phyloP scores from a whole-genome alignment of 2,329 filamentous ascomycete genomes.

The Ascochyta koolunga region DNA sequence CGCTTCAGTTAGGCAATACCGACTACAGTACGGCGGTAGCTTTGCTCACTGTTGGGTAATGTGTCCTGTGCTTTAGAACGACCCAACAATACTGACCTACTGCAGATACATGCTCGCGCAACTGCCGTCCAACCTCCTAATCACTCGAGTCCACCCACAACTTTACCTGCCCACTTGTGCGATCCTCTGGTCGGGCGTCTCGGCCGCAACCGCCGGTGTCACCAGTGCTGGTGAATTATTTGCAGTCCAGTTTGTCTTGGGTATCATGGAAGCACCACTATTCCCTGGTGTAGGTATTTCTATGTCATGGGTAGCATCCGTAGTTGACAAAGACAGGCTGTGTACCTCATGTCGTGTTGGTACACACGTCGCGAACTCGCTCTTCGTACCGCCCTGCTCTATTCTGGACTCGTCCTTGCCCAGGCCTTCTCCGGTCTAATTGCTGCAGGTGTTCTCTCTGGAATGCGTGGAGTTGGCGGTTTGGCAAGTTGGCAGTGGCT shows the following conservation, averaged over 20 bases:
- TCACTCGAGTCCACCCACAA: constrained; percentile 18
- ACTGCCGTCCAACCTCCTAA: constrained; percentile 8
- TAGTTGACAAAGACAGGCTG: constrained; percentile 1
- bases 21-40: constrained; percentile 22
- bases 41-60: constrained; percentile 16
- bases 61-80: not conserved
- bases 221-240: constrained; percentile 63
- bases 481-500: constrained; percentile 39
- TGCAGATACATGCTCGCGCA: no score
- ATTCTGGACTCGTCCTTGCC: constrained; percentile 61
- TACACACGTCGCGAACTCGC: constrained; percentile 17
- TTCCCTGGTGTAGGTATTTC: constrained; percentile 49
- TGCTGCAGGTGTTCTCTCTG: constrained; percentile 44
- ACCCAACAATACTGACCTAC: no score
- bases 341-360: constrained; percentile 20
- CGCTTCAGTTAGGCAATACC: constrained; percentile 19
- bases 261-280: constrained; percentile 72
- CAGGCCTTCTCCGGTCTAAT: constrained; percentile 64
- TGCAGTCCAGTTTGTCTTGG: constrained; percentile 61
- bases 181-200: constrained; percentile 17
- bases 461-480: constrained; percentile 44
- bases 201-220: constrained; percentile 62
- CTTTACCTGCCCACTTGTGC: constrained; percentile 14
- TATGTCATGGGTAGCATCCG: not conserved
- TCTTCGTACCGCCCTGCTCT: constrained; percentile 36